These are phyloP conservation scores for Erythrophleum ivorense DNA, from an alignment of 331 rosid genomes.

Conservation along the genomic window DNA sequence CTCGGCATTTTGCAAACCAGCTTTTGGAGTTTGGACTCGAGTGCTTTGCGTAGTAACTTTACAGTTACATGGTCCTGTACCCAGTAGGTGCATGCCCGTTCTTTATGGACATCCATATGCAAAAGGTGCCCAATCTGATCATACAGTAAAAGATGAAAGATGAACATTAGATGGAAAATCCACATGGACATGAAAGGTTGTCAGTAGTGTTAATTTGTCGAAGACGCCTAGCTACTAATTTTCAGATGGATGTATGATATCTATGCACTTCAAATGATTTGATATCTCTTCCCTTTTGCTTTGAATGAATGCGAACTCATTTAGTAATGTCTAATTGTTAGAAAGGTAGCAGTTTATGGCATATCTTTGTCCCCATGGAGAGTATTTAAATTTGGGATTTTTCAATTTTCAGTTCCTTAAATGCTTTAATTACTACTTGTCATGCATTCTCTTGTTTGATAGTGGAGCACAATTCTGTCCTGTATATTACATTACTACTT, in stretches of 20 bases:
- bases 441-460: slow-evolving; percentile 31
- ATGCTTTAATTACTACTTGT: not conserved
- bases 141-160: slow-evolving; percentile 1
- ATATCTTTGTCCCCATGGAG: not conserved
- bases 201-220: too few relatives aligned
- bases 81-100: not conserved
- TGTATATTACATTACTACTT: not conserved
- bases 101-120: slow-evolving; percentile 13
- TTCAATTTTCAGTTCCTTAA: slow-evolving; percentile 13
- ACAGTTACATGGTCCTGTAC: not conserved
- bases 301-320: not conserved
- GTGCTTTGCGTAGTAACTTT: not conserved
- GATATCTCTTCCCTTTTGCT: not conserved
- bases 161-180: not conserved
- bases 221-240: too few relatives aligned
- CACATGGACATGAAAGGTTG: too few relatives aligned
- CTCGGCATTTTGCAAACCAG: slow-evolving; percentile 28
- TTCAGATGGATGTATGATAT: not conserved
- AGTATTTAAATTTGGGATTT: not conserved
- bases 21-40: slow-evolving; percentile 19
- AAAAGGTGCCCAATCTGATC: slow-evolving; percentile 14
- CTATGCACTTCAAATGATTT: slow-evolving; percentile 10
- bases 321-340: not conserved
- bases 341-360: not conserved
- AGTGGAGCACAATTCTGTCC: slow-evolving; percentile 21